A percentile compares a stretch with the other conserved stretches of the same genome.
Conservation (phyloP, 495 filamentous ascomycete species). For the Acidomyces sp. region DNA sequence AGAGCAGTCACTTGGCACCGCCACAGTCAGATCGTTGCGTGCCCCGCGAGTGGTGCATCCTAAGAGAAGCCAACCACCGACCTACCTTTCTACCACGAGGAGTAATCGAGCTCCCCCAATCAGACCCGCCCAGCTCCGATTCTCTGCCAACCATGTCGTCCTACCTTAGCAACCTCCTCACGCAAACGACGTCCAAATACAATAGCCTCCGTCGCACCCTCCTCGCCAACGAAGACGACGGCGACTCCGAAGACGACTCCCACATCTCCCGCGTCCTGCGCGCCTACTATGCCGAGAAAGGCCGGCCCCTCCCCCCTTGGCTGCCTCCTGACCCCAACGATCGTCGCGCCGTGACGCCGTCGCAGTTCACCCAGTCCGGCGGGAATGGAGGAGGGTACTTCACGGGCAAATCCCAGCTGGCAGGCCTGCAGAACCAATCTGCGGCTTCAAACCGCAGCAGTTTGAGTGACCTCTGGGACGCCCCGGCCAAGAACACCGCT, state of each 20-base stretch:
- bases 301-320: slow-evolving; percentile 71
- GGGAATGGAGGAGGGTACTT: slow-evolving; percentile 13
- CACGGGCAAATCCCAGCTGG: slow-evolving; percentile 34
- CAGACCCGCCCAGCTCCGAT: too few species aligned
- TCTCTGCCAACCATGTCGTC: slow-evolving; percentile 65
- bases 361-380: slow-evolving; percentile 33
- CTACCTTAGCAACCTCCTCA: slow-evolving; percentile 68
- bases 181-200: slow-evolving; percentile 65
- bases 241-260: slow-evolving; percentile 87
- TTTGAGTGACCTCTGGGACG: slow-evolving; percentile 78
- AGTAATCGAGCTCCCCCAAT: too few species aligned
- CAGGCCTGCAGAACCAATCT: slow-evolving; percentile 2
- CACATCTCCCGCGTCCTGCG: slow-evolving; percentile 92
- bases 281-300: slow-evolving; percentile 85
- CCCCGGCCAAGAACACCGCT: slow-evolving; percentile 33
- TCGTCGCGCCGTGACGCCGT: slow-evolving; percentile 36
- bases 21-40: too few species aligned
- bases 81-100: too few species aligned
- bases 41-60: too few species aligned
- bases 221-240: slow-evolving; percentile 66
- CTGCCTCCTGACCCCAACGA: slow-evolving; percentile 73
- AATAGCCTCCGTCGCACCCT: slow-evolving; percentile 67
- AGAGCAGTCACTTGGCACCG: too few species aligned
- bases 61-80: too few species aligned
- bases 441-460: slow-evolving; percentile 1